These are phyloP conservation scores for Hyphodiscus sp. DNA, from an alignment of 2,329 filamentous ascomycete genomes.

Conservation along the genomic window DNA sequence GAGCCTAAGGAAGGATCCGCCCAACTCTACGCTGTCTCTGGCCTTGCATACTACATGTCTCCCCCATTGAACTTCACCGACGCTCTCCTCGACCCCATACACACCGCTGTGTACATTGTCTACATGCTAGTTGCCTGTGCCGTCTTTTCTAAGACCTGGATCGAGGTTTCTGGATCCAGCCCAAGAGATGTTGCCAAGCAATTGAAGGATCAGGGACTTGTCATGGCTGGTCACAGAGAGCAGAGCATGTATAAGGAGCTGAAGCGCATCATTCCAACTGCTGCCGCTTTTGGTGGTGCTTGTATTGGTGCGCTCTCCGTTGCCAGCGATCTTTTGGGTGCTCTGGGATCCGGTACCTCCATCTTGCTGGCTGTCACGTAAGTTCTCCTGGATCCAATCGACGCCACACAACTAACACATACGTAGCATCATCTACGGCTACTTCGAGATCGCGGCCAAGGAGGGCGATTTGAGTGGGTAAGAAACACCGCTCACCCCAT, in stretches of 20 bases:
- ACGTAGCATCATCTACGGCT: conserved; percentile 90
- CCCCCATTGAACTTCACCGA: conserved; percentile 97
- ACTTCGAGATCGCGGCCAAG: conserved; percentile 98
- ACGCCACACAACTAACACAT: conserved; percentile 31
- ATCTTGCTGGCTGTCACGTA: conserved; percentile 97
- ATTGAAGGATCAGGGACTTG: conserved; percentile 98
- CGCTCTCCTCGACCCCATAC: conserved; percentile 91
- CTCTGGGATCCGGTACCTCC: conserved; percentile 93
- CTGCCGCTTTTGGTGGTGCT: conserved; percentile 95
- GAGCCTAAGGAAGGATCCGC: conserved; percentile 93
- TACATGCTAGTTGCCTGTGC: conserved; percentile 99
- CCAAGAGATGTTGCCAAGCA: conserved; percentile 98
- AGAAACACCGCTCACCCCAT: no score
- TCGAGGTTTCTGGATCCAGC: conserved; percentile 96
- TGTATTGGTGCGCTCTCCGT: conserved; percentile 98
- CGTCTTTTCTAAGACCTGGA: conserved; percentile 99
- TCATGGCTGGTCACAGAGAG: conserved; percentile 99
- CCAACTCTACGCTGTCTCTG: conserved; percentile 88
- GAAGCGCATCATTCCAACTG: conserved; percentile 97
- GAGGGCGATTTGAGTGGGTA: conserved; percentile 83
- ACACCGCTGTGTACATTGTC: conserved; percentile 88
- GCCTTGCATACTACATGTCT: conserved; percentile 99
- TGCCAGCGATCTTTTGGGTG: conserved; percentile 89
- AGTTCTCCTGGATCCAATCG: conserved; percentile 39
- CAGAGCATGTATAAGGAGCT: conserved; percentile 99